Evolutionary conservation across 805 yeast species (phyloP), one percentile per base, ranked within the genome.

Genomic region (Metschnikowia dekortorum): DNA sequence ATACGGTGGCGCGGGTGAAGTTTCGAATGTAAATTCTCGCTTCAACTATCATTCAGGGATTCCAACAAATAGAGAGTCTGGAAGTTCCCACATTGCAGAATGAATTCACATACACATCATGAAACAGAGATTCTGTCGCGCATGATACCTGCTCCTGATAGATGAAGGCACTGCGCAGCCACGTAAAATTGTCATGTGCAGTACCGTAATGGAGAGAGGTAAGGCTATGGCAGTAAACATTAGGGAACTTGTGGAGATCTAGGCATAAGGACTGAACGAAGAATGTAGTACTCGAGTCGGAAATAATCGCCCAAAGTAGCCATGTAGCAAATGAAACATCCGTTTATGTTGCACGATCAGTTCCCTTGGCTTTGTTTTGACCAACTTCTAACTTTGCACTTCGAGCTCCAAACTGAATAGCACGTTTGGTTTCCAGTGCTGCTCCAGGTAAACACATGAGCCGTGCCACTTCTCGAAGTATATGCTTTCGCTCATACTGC

Each of bases 341-440:
- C n/a, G 6, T n/a, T 42, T 22, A 42, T n/a, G 37, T 22, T 13
- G 40, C 46, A 10, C 28, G 46, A n/a, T 85, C 94, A 0, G 91
- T 86, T 0, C 98, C 98, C 59, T 83, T 85, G 38, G 79, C 73
- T 57, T 82, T 85, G 4, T 91, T 85, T 40, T 85, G 80, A 1
- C 92, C 92, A 3, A 82, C 75, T 54, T 87, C 91, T 85, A 94
- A 82, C 66, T 92, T 95, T 1, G 99, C 99, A 62, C 96, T 85
- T 55, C 87, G 84, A 0, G 98, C 88, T 0, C 99, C 99, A 66
- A 94, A 94, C 63, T 94, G 99, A 53, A 94, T 90, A 0, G 99
- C 99, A 43, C 99, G 74, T 63, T 94, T 94, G 1, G 86, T 81
- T 62, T 94, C 98, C 22, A 74, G 71, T 14, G 82, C 69, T 0